Base-by-base conservation (phyloP, 169 alveolate species). In the Plasmodium gaboni region DNA sequence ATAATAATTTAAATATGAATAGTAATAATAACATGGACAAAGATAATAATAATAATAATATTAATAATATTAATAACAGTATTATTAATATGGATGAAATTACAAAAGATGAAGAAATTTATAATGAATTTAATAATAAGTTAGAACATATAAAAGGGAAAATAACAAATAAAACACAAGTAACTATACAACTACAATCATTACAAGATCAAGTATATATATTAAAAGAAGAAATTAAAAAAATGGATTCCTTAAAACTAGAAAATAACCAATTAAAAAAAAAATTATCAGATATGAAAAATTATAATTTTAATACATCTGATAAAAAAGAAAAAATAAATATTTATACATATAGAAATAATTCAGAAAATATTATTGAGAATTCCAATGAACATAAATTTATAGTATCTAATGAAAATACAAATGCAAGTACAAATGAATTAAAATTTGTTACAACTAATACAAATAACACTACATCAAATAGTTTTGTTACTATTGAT, bases 161-260 rank as follows among this genome's bases (percentile, higher is more conserved):
- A 83, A 53, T 83, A 44, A 51, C 12, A 68, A 72, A 68, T 12
- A 83, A 83, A 67, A 83, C 68, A 48, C 32, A 53, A 55, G 69
- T 83, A 15, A 68, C 68, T 61, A 61, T 17, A 68, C 91, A 83
- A 48, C 42, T 83, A 19, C 46, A 57, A 50, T 53, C 38, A 26
- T 15, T 83, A 53, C 91, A 83, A 53, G 46, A 67, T 7, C 91
- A 83, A 44, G 28, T 83, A 17, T 28, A 44, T 24, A 38, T 46
- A 38, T 57, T 83, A 48, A 83, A 83, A 57, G 83, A 83, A 17
- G 91, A 83, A 67, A 24, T 83, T 55, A 83, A 83, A 57, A 68
- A 68, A 72, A 68, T 46, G 26, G 83, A 83, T 2, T 68, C 42
- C 2, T 48, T 68, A 57, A 83, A 68, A 32, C n/a, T 69, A 61